These are phyloP conservation scores for Boletus subcaerulescens DNA, from an alignment of 768 basidiomycete species.

Conservation along the genomic window DNA sequence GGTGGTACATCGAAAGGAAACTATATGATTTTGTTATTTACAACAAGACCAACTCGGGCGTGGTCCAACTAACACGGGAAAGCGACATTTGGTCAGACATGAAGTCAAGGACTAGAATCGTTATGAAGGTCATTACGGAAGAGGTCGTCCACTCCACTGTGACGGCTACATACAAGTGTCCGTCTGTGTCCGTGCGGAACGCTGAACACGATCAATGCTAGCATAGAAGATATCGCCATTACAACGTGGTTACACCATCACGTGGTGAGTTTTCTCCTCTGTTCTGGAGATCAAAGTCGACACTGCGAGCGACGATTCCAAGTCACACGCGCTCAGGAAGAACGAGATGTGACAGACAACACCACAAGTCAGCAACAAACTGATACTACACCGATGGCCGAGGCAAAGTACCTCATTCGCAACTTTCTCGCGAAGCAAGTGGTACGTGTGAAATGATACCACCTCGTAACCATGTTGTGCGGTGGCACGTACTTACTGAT, in stretches of 20 bases:
- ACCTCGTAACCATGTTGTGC: no score
- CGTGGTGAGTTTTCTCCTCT: neutral
- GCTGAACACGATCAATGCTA: neutral
- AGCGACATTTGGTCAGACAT: neutral
- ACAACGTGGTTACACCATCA: neutral
- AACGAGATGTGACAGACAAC: neutral
- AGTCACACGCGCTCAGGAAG: neutral
- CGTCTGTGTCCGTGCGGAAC: neutral
- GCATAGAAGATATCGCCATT: neutral
- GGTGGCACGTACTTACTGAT: neutral
- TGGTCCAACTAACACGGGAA: neutral
- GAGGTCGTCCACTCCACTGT: neutral
- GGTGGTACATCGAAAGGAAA: constrained; percentile 3
- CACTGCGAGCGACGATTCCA: constrained; percentile 1
- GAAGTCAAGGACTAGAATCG: neutral
- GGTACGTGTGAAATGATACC: neutral
- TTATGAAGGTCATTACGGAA: constrained; percentile 1
- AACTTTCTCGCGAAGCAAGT: constrained; percentile 1
- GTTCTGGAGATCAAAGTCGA: neutral
- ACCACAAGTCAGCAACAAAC: neutral
- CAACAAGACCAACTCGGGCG: neutral
- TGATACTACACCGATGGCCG: neutral
- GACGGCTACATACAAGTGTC: neutral
- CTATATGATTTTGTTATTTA: constrained; percentile 5
- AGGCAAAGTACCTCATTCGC: neutral